Evolutionary conservation across 202 grass and related monocot species (phyloP).

Genomic region (Alloteropsis angusta): DNA sequence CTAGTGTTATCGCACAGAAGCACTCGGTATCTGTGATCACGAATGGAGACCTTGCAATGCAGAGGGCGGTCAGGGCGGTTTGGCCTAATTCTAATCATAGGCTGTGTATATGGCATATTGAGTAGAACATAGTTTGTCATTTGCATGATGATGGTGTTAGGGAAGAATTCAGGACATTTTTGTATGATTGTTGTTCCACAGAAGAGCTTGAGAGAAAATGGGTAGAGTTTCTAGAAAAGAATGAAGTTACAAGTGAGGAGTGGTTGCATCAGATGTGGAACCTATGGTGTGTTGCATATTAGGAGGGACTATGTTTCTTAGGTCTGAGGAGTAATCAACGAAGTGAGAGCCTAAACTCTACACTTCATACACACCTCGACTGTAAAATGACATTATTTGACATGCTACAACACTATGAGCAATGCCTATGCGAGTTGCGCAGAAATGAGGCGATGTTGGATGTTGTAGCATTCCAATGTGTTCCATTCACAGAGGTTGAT

Average conservation of each 20-base stretch:
- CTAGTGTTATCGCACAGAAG: not conserved
- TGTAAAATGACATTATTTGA: not conserved
- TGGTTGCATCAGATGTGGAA: not conserved
- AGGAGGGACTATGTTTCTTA: not conserved
- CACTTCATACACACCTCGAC: not conserved
- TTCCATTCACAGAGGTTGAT: not conserved
- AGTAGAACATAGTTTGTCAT: not conserved
- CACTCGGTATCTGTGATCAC: not conserved
- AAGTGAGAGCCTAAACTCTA: not conserved
- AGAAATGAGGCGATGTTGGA: not conserved
- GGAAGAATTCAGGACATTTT: too few relatives aligned
- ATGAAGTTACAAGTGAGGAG: too few relatives aligned
- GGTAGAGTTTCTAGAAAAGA: too few relatives aligned
- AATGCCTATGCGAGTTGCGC: not conserved
- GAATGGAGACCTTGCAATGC: not conserved
- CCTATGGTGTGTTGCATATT: not conserved
- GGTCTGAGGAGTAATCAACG: not conserved
- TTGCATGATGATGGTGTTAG: not conserved
- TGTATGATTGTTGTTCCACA: too few relatives aligned
- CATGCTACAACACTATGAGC: not conserved
- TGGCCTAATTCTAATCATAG: slow-evolving; percentile 8
- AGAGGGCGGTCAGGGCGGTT: not conserved
- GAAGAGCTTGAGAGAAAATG: too few relatives aligned
- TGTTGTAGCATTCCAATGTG: not conserved
- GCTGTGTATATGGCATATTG: not conserved